Base-by-base conservation (phyloP, 345 rosid genomes). In the Mercurialis annua region DNA sequence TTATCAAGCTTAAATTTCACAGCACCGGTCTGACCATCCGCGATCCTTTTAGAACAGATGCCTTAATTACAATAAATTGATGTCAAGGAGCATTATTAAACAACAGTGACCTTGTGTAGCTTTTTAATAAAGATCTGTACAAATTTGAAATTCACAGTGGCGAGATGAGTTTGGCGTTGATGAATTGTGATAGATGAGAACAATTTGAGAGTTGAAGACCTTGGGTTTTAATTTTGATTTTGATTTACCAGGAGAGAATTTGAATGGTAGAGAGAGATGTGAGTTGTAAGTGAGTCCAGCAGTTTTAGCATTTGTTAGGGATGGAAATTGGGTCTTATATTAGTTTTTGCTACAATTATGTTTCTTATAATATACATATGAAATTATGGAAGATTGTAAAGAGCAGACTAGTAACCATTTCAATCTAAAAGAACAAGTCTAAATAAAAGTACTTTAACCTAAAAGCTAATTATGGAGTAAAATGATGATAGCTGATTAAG, bases 21-120 rank as follows among this genome's bases (percentile, higher is more conserved):
- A n/a, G n/a, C n/a, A n/a, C n/a, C n/a, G n/a, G n/a, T n/a, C n/a
- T n/a, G n/a, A n/a, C n/a, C n/a, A n/a, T n/a, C n/a, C n/a, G n/a
- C n/a, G n/a, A n/a, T n/a, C 59, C 80, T 82, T 72, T 84, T 89
- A 73, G 66, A 90, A 74, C 98, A 93, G 70, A 93, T 81, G 46
- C 85, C 53, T n/a, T n/a, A n/a, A 61, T 64, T 85, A n/a, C 49
- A n/a, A 53, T 5, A 85, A 82, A 65, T 90, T 94, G 47, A 93
- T 76, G 84, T 93, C 98, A 0, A 96, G 87, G 30, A 93, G 83
- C 62, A 89, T 81, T 74, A 93, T 90, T 85, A 93, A 93, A 64
- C 80, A 78, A 57, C 97, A 87, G 31, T 62, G 82, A 30, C 98
- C 97, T 30, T 76, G 81, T 0, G 82, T 58, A 90, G 84, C 98